These are phyloP conservation scores for Symmetrospora coprosmae DNA, from an alignment of 768 basidiomycete species.

Conservation along the genomic window DNA sequence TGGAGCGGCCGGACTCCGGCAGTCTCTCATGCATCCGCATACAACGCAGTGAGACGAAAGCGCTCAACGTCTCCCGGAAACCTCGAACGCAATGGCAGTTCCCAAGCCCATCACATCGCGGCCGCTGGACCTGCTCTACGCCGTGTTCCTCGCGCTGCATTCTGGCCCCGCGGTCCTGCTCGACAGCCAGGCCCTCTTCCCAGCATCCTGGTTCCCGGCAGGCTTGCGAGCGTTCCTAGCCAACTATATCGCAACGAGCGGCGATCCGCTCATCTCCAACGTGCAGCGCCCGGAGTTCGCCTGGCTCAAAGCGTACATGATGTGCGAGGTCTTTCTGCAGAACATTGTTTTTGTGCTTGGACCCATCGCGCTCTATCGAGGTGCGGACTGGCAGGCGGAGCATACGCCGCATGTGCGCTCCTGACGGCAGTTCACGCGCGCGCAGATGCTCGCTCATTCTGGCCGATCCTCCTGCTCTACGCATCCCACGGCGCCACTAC, in stretches of 20 bases:
- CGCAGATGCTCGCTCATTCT: too few relatives aligned
- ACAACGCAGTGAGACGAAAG: too few relatives aligned
- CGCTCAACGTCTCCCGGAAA: too few relatives aligned
- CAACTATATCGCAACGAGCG: background rate
- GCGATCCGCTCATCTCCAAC: background rate
- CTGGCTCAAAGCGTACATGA: conserved; percentile 14
- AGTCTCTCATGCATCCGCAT: too few relatives aligned
- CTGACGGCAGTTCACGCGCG: too few relatives aligned
- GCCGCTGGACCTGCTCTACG: background rate
- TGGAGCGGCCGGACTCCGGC: too few relatives aligned
- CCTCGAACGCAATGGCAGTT: too few relatives aligned
- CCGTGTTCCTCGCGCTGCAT: background rate
- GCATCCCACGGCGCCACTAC: conserved; percentile 14
- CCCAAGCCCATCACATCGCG: too few relatives aligned
- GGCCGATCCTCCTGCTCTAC: background rate
- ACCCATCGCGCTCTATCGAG: background rate
- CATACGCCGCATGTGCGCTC: too few relatives aligned
- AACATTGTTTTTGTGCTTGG: conserved; percentile 2
- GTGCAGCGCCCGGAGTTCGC: background rate
- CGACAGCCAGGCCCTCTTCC: background rate
- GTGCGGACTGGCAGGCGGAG: too few relatives aligned
- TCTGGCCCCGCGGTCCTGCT: background rate
- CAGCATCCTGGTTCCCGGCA: background rate
- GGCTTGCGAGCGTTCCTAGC: background rate
- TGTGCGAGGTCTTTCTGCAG: conserved; percentile 8